Percentiles rank a stretch among this genome's conserved stretches.
phyloP scores from a whole-genome alignment of 805 yeast genomes.

The Wickerhamomyces rabaulensis region DNA sequence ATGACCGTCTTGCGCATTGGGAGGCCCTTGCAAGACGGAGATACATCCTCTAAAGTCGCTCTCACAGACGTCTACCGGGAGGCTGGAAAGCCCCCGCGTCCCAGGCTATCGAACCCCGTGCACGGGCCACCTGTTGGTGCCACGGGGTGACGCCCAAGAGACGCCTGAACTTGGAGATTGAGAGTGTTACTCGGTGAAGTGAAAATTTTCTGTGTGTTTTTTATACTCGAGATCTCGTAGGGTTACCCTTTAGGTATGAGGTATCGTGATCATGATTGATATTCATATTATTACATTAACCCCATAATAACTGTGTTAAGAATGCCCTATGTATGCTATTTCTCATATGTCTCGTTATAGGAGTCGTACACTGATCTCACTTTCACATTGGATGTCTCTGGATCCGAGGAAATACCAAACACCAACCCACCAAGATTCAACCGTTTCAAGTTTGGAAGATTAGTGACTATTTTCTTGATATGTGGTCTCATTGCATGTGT shows the following conservation, averaged over 20 bases:
- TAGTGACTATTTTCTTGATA: constrained; percentile 10
- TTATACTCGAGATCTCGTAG: background rate
- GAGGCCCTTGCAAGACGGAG: constrained; percentile 10
- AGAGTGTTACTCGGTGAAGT: background rate
- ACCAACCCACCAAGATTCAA: constrained; percentile 26
- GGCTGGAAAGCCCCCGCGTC: constrained; percentile 4
- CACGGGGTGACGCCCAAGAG: constrained; percentile 9
- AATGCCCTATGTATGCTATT: background rate
- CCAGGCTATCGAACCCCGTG: constrained; percentile 9
- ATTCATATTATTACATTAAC: too few species aligned
- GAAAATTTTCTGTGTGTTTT: background rate
- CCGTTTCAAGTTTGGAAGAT: constrained; percentile 13
- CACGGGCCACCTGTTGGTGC: background rate
- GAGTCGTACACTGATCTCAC: constrained; percentile 22
- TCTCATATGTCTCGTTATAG: constrained; percentile 15
- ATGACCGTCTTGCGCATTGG: constrained; percentile 15
- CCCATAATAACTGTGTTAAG: too few species aligned
- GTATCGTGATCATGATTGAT: too few species aligned
- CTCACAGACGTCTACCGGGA: constrained; percentile 7
- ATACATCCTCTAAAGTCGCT: constrained; percentile 10
- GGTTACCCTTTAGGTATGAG: background rate
- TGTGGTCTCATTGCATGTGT: constrained; percentile 20
- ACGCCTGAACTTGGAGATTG: background rate
- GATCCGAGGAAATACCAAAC: constrained; percentile 12
- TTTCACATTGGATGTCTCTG: constrained; percentile 1